These are phyloP conservation scores for Papiliotrema terrestris DNA, from an alignment of 1,284 basidiomycete species.

Conservation along the genomic window DNA sequence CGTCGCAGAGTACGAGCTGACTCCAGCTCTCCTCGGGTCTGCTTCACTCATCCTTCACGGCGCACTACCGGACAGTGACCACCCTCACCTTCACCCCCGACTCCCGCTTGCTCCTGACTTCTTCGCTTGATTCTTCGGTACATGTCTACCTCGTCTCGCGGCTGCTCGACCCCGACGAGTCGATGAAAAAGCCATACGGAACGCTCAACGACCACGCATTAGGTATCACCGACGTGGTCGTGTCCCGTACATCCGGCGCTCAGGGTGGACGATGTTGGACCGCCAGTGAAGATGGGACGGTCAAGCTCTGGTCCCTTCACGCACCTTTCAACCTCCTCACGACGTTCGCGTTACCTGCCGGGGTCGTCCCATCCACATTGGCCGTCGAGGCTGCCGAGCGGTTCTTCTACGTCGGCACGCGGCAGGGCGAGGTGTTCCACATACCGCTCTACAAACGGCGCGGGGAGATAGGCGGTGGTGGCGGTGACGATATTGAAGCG, in stretches of 20 bases:
- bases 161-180: conserved; percentile 31
- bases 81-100: conserved; percentile 79
- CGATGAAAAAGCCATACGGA: conserved; percentile 61
- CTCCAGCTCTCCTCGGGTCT: conserved; percentile 79
- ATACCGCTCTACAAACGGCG: conserved; percentile 71
- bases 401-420: conserved; percentile 76
- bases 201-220: conserved; percentile 87
- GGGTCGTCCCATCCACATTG: conserved; percentile 52
- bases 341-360: conserved; percentile 78
- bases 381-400: conserved; percentile 81
- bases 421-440: conserved; percentile 69
- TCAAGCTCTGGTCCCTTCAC: conserved; percentile 87
- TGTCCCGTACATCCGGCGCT: conserved; percentile 56
- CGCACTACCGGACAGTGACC: conserved; percentile 86
- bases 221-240: conserved; percentile 73
- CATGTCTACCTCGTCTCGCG: conserved; percentile 80
- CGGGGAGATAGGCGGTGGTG: conserved; percentile 51
- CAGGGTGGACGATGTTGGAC: conserved; percentile 56
- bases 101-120: conserved; percentile 73
- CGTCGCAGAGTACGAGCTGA: not conserved
- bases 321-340: conserved; percentile 69
- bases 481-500: conserved; percentile 55
- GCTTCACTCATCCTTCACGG: conserved; percentile 84
- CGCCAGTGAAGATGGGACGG: conserved; percentile 81
- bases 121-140: conserved; percentile 82